Conservation (phyloP, 768 basidiomycete species). For the Mycena venus region DNA sequence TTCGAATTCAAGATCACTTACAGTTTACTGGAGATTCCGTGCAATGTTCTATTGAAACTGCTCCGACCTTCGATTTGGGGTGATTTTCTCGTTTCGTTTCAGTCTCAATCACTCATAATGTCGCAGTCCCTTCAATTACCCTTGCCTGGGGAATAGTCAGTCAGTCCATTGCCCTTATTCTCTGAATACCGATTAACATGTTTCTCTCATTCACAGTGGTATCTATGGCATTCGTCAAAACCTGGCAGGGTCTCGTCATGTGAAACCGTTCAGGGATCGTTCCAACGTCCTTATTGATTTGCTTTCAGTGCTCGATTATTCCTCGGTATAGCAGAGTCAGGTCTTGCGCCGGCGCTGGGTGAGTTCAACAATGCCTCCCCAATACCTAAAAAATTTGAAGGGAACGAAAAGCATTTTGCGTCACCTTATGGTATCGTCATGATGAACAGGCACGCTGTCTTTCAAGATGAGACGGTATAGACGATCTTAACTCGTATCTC, state of each 20-base stretch:
- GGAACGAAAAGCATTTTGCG: conserved; percentile 50
- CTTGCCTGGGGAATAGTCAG: conserved; percentile 43
- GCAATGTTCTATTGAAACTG: conserved; percentile 42
- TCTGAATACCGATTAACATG: background rate
- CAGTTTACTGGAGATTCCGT: too few species aligned
- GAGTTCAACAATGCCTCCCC: background rate
- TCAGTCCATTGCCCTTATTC: conserved; percentile 16
- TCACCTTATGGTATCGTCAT: conserved; percentile 68
- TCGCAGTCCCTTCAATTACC: conserved; percentile 39
- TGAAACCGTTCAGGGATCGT: conserved; percentile 47
- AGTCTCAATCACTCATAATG: background rate
- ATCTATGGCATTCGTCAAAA: conserved; percentile 42
- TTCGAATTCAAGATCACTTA: too few species aligned
- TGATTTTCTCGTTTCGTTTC: conserved; percentile 16
- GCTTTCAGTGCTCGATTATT: conserved; percentile 42
- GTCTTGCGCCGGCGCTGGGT: conserved; percentile 47
- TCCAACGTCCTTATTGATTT: conserved; percentile 36
- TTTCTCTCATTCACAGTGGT: conserved; percentile 31
- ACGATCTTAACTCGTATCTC: too few species aligned
- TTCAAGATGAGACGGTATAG: too few species aligned
- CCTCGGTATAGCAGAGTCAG: conserved; percentile 42
- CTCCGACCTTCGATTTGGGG: conserved; percentile 45
- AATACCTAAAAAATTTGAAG: background rate
- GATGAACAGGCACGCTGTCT: conserved; percentile 66
- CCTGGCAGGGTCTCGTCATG: conserved; percentile 41